These are phyloP conservation scores for Rhizopus microsporus DNA, from an alignment of 371 early-diverging fungal genomes.

Conservation along the genomic window DNA sequence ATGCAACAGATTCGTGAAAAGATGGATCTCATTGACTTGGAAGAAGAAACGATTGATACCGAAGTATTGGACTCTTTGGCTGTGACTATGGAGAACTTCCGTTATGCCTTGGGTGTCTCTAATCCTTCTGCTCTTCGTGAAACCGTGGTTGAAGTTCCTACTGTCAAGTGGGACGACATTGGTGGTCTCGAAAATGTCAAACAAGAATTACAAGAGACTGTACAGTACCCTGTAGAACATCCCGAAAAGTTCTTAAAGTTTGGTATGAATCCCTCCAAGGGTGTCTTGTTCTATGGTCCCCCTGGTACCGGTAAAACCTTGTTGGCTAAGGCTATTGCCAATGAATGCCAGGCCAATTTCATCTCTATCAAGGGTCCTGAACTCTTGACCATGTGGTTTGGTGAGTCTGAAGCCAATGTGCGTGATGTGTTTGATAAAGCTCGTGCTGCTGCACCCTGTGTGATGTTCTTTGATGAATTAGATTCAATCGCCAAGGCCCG, in stretches of 20 bases:
- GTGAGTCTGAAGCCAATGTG: slow-evolving; percentile 99
- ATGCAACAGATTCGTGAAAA: slow-evolving; percentile 99
- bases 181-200: slow-evolving; percentile 99
- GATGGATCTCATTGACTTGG: slow-evolving; percentile 98
- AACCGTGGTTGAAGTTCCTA: slow-evolving; percentile 99
- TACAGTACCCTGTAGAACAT: slow-evolving; percentile 99
- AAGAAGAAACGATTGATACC: slow-evolving; percentile 98
- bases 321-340: slow-evolving; percentile 99
- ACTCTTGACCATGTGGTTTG: slow-evolving; percentile 99
- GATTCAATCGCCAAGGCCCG: slow-evolving; percentile 99
- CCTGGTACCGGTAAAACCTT: slow-evolving; percentile 99
- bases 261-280: slow-evolving; percentile 99
- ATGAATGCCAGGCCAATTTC: slow-evolving; percentile 99
- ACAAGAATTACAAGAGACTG: slow-evolving; percentile 99
- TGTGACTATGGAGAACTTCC: slow-evolving; percentile 99
- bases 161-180: slow-evolving; percentile 98
- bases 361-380: slow-evolving; percentile 99
- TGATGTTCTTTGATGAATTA: slow-evolving; percentile 99
- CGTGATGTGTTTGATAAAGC: slow-evolving; percentile 99
- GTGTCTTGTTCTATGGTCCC: slow-evolving; percentile 99
- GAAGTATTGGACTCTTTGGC: slow-evolving; percentile 96
- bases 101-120: slow-evolving; percentile 94
- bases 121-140: slow-evolving; percentile 99
- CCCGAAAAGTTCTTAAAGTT: slow-evolving; percentile 99
- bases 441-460: slow-evolving; percentile 99